Conservation (phyloP, 805 yeast genomes). For the Kodamaea neixiangensis region DNA sequence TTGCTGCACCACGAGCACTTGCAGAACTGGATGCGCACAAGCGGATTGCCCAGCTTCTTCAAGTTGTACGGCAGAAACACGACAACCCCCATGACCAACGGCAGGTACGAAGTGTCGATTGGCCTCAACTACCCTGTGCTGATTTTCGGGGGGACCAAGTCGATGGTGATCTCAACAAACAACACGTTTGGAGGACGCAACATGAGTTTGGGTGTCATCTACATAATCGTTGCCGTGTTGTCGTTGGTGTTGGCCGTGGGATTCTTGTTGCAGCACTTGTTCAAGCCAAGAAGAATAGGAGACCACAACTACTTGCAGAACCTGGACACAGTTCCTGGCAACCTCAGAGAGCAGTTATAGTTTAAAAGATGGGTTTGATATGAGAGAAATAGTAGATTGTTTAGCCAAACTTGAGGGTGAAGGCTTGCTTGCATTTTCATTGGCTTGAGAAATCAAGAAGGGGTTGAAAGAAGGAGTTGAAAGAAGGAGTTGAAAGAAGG, state of each 20-base stretch:
- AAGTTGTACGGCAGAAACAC: conserved; percentile 80
- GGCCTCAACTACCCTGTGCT: conserved; percentile 81
- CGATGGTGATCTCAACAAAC: conserved; percentile 77
- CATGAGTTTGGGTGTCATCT: conserved; percentile 79
- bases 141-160: conserved; percentile 85
- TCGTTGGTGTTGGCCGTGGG: conserved; percentile 69
- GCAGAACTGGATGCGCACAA: conserved; percentile 98
- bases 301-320: conserved; percentile 63
- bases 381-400: neutral
- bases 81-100: conserved; percentile 53
- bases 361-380: neutral
- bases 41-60: conserved; percentile 87
- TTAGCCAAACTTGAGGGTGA: too few relatives aligned
- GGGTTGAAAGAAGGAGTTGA: too few relatives aligned
- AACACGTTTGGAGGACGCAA: conserved; percentile 88
- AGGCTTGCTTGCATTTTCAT: too few relatives aligned
- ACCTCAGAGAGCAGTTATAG: conserved; percentile 24
- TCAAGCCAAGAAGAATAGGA: conserved; percentile 83
- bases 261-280: conserved; percentile 77
- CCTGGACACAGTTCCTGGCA: conserved; percentile 13
- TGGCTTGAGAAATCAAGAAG: neutral
- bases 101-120: conserved; percentile 69
- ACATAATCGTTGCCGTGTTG: conserved; percentile 79
- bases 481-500: too few relatives aligned
- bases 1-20: conserved; percentile 76